Percentiles rank a stretch among this genome's conserved stretches.
These are phyloP conservation scores for Plasmodium billcollinsi DNA, from an alignment of 169 alveolate genomes.

Conservation along the genomic window DNA sequence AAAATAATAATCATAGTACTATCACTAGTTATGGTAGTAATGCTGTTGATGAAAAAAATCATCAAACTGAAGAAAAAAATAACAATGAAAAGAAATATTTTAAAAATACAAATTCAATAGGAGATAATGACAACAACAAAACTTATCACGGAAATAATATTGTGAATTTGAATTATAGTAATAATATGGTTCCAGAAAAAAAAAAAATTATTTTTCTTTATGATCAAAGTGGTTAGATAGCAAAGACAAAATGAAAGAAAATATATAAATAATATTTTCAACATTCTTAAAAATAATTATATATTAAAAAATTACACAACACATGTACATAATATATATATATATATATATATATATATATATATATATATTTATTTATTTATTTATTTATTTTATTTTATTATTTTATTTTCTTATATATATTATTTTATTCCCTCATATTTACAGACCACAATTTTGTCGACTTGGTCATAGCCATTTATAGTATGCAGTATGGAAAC, in stretches of 20 bases:
- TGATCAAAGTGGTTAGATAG: slow-evolving; percentile 40
- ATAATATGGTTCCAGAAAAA: slow-evolving; percentile 1
- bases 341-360: background rate
- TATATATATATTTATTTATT: background rate
- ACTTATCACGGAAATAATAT: background rate
- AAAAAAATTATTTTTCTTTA: slow-evolving; percentile 46
- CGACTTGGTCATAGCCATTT: slow-evolving; percentile 46
- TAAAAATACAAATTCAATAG: background rate
- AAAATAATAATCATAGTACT: background rate
- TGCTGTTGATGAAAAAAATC: slow-evolving; percentile 2
- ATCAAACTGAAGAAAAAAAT: slow-evolving; percentile 2
- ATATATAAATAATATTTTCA: background rate
- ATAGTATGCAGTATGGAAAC: slow-evolving; percentile 68
- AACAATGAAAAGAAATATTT: background rate
- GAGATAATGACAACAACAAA: background rate
- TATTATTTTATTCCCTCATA: background rate
- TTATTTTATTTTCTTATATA: background rate
- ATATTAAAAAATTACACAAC: background rate
- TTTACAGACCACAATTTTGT: slow-evolving; percentile 60
- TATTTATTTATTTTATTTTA: too few species aligned
- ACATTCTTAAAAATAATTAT: background rate
- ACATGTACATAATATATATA: background rate
- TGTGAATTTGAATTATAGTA: background rate
- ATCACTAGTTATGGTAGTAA: background rate
- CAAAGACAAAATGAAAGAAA: background rate